Conservation (phyloP, 371 early-diverging fungal species). For the Mucor velutinosus region DNA sequence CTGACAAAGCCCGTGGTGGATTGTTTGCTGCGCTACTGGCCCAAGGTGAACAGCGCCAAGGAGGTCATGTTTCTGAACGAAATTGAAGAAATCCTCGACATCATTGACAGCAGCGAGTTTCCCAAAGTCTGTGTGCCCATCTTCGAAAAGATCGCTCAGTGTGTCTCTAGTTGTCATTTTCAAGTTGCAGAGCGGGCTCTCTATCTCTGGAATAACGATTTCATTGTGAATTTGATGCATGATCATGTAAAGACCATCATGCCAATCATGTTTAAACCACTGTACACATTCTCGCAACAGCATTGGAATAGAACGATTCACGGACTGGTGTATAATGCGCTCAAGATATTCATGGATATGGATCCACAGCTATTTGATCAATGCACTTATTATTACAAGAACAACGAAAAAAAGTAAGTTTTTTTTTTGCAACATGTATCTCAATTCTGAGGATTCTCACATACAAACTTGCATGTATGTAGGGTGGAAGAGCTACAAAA, state of each 20-base stretch:
- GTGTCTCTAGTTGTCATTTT: slow-evolving; percentile 94
- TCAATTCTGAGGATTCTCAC: background rate
- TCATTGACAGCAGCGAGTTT: slow-evolving; percentile 88
- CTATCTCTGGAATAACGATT: slow-evolving; percentile 97
- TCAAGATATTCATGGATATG: slow-evolving; percentile 92
- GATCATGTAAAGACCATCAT: slow-evolving; percentile 86
- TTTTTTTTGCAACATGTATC: background rate
- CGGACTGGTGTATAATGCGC: slow-evolving; percentile 87
- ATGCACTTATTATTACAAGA: slow-evolving; percentile 77
- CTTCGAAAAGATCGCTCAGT: slow-evolving; percentile 88
- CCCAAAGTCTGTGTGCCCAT: slow-evolving; percentile 84
- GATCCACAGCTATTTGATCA: slow-evolving; percentile 89
- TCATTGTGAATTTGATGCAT: slow-evolving; percentile 90
- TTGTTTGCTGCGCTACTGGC: slow-evolving; percentile 93
- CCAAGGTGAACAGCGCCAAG: slow-evolving; percentile 96
- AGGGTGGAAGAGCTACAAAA: background rate
- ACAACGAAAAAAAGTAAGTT: slow-evolving; percentile 10
- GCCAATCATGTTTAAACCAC: slow-evolving; percentile 91
- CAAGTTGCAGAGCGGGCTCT: slow-evolving; percentile 97
- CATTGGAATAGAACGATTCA: slow-evolving; percentile 98
- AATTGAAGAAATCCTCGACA: slow-evolving; percentile 95
- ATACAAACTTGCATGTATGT: too few species aligned
- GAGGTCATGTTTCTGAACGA: slow-evolving; percentile 98
- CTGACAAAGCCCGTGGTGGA: slow-evolving; percentile 85
- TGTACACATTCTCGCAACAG: slow-evolving; percentile 88